These are phyloP conservation scores for Scleroderma bovista DNA, from an alignment of 768 basidiomycete genomes.

Conservation along the genomic window DNA sequence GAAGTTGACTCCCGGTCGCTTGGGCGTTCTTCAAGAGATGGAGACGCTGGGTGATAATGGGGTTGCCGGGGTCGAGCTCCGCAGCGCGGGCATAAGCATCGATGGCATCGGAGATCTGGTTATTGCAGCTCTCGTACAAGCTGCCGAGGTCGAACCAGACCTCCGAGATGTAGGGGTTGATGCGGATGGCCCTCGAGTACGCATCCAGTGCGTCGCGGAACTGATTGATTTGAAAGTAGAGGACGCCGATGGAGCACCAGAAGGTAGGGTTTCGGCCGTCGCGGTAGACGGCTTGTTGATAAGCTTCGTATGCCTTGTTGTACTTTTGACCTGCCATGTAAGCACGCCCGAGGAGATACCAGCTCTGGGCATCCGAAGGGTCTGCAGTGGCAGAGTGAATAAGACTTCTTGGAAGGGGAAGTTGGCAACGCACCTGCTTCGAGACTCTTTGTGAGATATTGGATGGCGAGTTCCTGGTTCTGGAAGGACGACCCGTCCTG, in stretches of 20 bases:
- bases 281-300: conserved; percentile 98
- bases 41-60: conserved; percentile 75
- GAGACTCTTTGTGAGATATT: conserved; percentile 89
- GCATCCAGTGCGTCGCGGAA: conserved; percentile 98
- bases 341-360: conserved; percentile 97
- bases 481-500: conserved; percentile 93
- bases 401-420: neutral
- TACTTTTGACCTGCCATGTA: conserved; percentile 99
- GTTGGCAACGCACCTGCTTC: conserved; percentile 69
- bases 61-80: conserved; percentile 87
- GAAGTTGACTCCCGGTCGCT: conserved; percentile 63
- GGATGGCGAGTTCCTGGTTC: conserved; percentile 91
- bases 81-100: conserved; percentile 95
- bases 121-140: conserved; percentile 97
- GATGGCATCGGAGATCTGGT: conserved; percentile 97
- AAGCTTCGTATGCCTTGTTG: conserved; percentile 99
- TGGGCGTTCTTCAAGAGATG: conserved; percentile 77
- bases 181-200: conserved; percentile 96
- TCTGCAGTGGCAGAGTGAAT: conserved; percentile 43
- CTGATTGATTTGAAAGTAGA: conserved; percentile 99
- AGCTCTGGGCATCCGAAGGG: conserved; percentile 92
- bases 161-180: conserved; percentile 94
- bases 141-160: conserved; percentile 88
- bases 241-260: conserved; percentile 98
- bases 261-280: conserved; percentile 99